phyloP scores from a whole-genome alignment of 768 basidiomycete genomes.

The Phanerochaete carnosa region DNA sequence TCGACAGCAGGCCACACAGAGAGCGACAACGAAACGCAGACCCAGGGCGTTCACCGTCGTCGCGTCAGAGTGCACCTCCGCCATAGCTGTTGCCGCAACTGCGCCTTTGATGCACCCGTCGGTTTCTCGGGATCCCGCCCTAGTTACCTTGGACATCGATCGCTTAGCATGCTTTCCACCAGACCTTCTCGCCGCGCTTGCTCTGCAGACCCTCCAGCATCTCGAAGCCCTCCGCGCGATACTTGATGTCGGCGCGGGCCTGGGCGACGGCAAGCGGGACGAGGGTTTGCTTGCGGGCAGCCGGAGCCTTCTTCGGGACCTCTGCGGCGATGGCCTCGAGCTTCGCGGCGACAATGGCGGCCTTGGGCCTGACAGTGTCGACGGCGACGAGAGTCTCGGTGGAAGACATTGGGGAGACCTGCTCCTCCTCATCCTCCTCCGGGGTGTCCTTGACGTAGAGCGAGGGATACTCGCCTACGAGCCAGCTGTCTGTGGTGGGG shows the following conservation, averaged over 20 bases:
- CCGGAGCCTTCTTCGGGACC: background rate
- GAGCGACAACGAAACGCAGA: background rate
- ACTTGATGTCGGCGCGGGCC: constrained; percentile 9
- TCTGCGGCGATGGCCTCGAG: background rate
- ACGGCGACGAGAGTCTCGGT: background rate
- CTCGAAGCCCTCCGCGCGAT: constrained; percentile 10
- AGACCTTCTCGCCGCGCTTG: background rate
- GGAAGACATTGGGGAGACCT: background rate
- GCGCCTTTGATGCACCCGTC: background rate
- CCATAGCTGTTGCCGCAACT: background rate
- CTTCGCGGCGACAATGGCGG: background rate
- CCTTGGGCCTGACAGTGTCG: background rate
- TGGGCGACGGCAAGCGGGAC: constrained; percentile 3
- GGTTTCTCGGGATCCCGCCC: background rate
- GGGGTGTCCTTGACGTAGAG: background rate
- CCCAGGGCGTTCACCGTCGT: background rate
- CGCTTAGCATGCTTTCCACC: background rate
- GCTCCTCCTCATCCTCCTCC: background rate
- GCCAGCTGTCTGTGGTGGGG: constrained; percentile 4
- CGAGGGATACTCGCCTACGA: background rate
- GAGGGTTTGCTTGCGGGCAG: background rate
- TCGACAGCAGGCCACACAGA: no score
- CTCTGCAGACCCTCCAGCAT: background rate
- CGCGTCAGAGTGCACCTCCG: background rate
- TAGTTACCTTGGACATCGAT: background rate